Percentiles rank a stretch among this genome's conserved stretches.
Conservation (phyloP, 2,329 filamentous ascomycete species). For the Amylocarpus encephaloides region DNA sequence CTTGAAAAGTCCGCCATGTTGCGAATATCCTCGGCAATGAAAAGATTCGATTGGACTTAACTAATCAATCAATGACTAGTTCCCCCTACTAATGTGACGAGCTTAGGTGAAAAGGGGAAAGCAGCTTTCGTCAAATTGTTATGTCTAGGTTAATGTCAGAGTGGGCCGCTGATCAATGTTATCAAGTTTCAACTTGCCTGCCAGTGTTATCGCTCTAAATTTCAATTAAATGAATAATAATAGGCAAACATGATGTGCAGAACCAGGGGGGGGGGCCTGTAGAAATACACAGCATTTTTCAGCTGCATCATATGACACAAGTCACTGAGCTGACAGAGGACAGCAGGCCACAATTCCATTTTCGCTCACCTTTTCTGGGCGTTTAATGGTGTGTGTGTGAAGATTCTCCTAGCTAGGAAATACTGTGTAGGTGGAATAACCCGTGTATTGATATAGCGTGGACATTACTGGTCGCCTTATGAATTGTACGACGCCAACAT, state of each 20-base stretch:
- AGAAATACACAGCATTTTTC: constrained; percentile 1
- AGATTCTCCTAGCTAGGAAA: neutral
- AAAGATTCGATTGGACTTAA: neutral
- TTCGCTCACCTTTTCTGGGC: neutral
- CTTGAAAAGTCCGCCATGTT: neutral
- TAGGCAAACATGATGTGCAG: neutral
- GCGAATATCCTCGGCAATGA: neutral
- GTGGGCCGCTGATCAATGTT: too few relatives aligned
- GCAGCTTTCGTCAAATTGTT: too few relatives aligned
- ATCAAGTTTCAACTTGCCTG: too few relatives aligned
- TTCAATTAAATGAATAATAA: neutral
- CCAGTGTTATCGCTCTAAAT: too few relatives aligned
- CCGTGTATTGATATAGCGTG: neutral
- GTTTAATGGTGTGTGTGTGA: neutral
- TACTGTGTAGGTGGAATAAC: neutral
- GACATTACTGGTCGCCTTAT: neutral
- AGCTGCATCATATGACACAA: neutral
- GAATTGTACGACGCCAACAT: neutral
- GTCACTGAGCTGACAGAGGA: neutral
- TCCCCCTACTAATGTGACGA: too few relatives aligned
- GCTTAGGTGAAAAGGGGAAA: too few relatives aligned
- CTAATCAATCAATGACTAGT: neutral
- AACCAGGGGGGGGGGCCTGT: neutral
- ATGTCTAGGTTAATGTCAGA: too few relatives aligned
- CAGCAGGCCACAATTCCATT: neutral